A percentile compares a stretch with the other conserved stretches of the same genome.
Conservation (phyloP, 1,284 basidiomycete species). For the Leccinum fuscescens region DNA sequence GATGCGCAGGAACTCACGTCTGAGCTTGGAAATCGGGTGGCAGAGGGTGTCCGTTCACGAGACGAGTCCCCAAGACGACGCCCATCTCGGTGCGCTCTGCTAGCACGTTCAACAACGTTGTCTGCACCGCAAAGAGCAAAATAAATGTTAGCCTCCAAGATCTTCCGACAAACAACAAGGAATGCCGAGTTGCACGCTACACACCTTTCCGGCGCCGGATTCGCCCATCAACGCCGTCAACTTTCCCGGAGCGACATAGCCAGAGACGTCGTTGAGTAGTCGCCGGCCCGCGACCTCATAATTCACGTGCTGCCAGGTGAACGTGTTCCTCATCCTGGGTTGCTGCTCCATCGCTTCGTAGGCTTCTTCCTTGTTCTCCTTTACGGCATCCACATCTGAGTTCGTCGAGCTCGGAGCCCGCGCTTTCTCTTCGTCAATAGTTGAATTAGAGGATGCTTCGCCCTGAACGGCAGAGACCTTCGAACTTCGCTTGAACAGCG, state of each 20-base stretch:
- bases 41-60: slow-evolving; percentile 74
- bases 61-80: slow-evolving; percentile 74
- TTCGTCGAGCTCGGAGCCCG: slow-evolving; percentile 10
- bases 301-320: slow-evolving; percentile 62
- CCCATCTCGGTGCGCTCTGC: slow-evolving; percentile 80
- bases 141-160: slow-evolving; percentile 10
- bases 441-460: not conserved
- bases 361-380: slow-evolving; percentile 10
- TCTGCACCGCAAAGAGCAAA: slow-evolving; percentile 41
- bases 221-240: slow-evolving; percentile 79
- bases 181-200: slow-evolving; percentile 25
- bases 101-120: slow-evolving; percentile 80
- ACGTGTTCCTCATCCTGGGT: slow-evolving; percentile 37
- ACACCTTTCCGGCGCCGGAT: slow-evolving; percentile 74
- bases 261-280: slow-evolving; percentile 78
- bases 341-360: slow-evolving; percentile 16
- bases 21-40: slow-evolving; percentile 75
- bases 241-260: slow-evolving; percentile 81
- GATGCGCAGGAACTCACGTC: slow-evolving; percentile 38
- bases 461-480: slow-evolving; percentile 14
- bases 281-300: slow-evolving; percentile 61
- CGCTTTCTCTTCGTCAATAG: slow-evolving; percentile 32
- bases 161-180: slow-evolving; percentile 12
- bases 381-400: slow-evolving; percentile 31
- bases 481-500: slow-evolving; percentile 45